A percentile compares a stretch with the other conserved stretches of the same genome.
Conservation (phyloP, 805 yeast genomes). For the Saccharomycopsis schoenii region DNA sequence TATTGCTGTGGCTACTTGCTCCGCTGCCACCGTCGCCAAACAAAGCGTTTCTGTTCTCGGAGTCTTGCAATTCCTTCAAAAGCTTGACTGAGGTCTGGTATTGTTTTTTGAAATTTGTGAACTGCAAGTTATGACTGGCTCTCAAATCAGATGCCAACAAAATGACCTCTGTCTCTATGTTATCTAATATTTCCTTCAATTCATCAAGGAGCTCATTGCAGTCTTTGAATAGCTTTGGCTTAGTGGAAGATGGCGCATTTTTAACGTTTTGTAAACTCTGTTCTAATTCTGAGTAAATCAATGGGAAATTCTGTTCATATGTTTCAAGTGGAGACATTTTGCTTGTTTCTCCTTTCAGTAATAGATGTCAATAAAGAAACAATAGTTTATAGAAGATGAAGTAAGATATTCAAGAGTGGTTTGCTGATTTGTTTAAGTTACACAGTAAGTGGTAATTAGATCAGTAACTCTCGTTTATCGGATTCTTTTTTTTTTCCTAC, state of each 20-base stretch:
- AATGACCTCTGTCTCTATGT: constrained; percentile 74
- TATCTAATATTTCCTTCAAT: constrained; percentile 76
- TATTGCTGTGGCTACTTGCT: constrained; percentile 20
- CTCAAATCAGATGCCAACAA: constrained; percentile 69
- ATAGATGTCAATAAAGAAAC: too few species aligned
- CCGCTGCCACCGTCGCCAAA: constrained; percentile 57
- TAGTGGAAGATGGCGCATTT: constrained; percentile 1
- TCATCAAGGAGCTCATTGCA: constrained; percentile 69
- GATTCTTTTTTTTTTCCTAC: too few species aligned
- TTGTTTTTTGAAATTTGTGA: constrained; percentile 59
- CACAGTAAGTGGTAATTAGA: too few species aligned
- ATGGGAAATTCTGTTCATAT: constrained; percentile 64
- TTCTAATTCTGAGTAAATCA: constrained; percentile 60
- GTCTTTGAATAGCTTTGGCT: constrained; percentile 32
- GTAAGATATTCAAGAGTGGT: too few species aligned
- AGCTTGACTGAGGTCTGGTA: constrained; percentile 47
- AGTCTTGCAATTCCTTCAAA: constrained; percentile 51
- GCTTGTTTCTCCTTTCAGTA: neutral
- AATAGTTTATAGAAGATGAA: too few species aligned
- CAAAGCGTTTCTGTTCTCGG: constrained; percentile 59
- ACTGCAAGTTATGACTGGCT: constrained; percentile 60
- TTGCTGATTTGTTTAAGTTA: too few species aligned
- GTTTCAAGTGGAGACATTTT: constrained; percentile 38
- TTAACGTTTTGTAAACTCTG: constrained; percentile 38
- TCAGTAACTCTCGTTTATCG: too few species aligned